A percentile compares a stretch with the other conserved stretches of the same genome.
These are phyloP conservation scores for Coniferiporia sulphurascens DNA, from an alignment of 1,284 basidiomycete species.

Conservation along the genomic window DNA sequence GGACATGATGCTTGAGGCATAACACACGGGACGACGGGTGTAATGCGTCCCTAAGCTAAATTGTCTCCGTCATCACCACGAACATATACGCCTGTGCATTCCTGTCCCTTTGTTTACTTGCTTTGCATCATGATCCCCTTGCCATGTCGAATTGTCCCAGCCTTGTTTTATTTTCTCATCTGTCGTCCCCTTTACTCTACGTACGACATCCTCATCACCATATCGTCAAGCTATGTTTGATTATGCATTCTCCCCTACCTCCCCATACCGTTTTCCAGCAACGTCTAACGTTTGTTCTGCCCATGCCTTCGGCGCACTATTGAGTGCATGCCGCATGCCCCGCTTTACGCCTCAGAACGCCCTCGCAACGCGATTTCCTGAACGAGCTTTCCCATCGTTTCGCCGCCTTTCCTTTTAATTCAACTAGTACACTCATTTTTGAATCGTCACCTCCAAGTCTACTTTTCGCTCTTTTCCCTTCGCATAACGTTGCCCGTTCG, in stretches of 20 bases:
- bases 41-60: neutral
- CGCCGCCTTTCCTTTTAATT: neutral
- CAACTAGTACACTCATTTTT: constrained; percentile 1
- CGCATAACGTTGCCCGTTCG: neutral
- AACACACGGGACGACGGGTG: neutral
- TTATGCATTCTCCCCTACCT: neutral
- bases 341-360: constrained; percentile 1
- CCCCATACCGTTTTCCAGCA: neutral
- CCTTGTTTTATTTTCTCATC: neutral
- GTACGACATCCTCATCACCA: neutral
- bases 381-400: neutral
- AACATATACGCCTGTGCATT: neutral
- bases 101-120: neutral
- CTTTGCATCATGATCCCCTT: constrained; percentile 9
- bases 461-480: neutral
- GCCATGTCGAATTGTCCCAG: neutral
- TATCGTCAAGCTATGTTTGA: constrained; percentile 1
- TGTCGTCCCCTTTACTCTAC: neutral
- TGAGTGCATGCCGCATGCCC: neutral
- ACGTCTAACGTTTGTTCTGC: neutral
- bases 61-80: neutral
- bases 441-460: neutral
- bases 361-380: neutral
- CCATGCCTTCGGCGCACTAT: neutral
- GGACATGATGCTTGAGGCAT: constrained; percentile 15